Conservation (phyloP, 495 filamentous ascomycete genomes). For the Penicillium simplicissimum region DNA sequence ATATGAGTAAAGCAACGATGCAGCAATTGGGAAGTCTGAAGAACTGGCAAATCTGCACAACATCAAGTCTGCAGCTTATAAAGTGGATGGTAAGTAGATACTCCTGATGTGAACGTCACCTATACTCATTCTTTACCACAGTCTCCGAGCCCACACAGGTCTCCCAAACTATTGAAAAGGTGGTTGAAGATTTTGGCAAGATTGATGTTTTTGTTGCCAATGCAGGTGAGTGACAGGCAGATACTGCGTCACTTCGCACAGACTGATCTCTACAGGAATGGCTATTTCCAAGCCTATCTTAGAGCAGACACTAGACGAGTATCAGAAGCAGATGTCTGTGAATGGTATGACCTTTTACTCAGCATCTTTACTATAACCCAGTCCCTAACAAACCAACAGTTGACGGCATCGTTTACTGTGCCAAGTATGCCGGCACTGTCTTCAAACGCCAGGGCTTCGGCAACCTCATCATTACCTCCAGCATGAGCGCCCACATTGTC, state of each 20-base stretch:
- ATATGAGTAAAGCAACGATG: constrained; percentile 28
- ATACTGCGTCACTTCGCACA: not conserved
- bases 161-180: constrained; percentile 31
- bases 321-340: constrained; percentile 44
- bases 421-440: constrained; percentile 56
- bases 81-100: constrained; percentile 36
- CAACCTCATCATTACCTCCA: constrained; percentile 72
- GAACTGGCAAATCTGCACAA: constrained; percentile 31
- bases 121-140: constrained; percentile 3
- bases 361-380: not conserved
- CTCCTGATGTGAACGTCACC: not conserved
- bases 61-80: constrained; percentile 40
- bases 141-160: constrained; percentile 42
- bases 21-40: constrained; percentile 35
- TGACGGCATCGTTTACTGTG: constrained; percentile 37
- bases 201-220: constrained; percentile 54
- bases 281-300: constrained; percentile 51
- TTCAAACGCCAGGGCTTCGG: constrained; percentile 54
- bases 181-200: constrained; percentile 46
- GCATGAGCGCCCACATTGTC: constrained; percentile 77
- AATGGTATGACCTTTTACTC: constrained; percentile 31
- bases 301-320: constrained; percentile 49
- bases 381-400: constrained; percentile 7
- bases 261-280: constrained; percentile 37
- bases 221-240: constrained; percentile 11